Evolutionary conservation across 1,284 basidiomycete species (phyloP), one percentile per base, ranked within the genome.

Genomic region (Cryptococcus sp.): DNA sequence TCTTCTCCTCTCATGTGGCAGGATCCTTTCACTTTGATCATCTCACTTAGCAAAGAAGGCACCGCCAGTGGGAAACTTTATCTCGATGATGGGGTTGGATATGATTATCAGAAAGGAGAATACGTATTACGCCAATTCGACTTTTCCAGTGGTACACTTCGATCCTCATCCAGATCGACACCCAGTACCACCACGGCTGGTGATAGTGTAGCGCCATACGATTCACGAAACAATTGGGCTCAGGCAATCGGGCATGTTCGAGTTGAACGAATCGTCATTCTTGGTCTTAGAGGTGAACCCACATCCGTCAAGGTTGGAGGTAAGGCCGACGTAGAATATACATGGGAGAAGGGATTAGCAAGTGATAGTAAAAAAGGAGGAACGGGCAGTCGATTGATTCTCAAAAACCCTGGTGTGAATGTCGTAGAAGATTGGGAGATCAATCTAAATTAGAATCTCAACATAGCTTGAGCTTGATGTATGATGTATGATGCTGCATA

Each of bases 41-140:
- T 97, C 22, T 90, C 91, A 0, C 78, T 96, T 19, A 81, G 82
- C 75, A 83, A 84, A 51, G 69, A 79, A 2, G 82, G 83, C 22
- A 67, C 62, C 7, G 92, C 93, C 0, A 68, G 69, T 2, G 94
- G 94, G 32, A 87, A 92, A 69, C 79, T 99, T 36, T 99, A 98
- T 76, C 81, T 96, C 50, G 96, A 98, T 72, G 96, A 98, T 65
- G 94, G 96, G 7, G 87, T 88, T 58, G 85, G 87, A 0, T 98
- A 85, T 73, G 79, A 80, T 1, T 85, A 92, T 75, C 78, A 84
- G 60, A 66, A 81, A 4, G 93, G 94, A 31, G 80, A 91, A 46
- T 85, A 88, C 67, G 79, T 97, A 48, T 93, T 88, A 87, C 82
- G 88, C 53, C 78, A 79, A 55, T 87, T 93, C 69, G 67, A 70